Evolutionary conservation across 2,329 filamentous ascomycete species (phyloP), one percentile per base, ranked within the genome.

Genomic region (Fusarium sp.): DNA sequence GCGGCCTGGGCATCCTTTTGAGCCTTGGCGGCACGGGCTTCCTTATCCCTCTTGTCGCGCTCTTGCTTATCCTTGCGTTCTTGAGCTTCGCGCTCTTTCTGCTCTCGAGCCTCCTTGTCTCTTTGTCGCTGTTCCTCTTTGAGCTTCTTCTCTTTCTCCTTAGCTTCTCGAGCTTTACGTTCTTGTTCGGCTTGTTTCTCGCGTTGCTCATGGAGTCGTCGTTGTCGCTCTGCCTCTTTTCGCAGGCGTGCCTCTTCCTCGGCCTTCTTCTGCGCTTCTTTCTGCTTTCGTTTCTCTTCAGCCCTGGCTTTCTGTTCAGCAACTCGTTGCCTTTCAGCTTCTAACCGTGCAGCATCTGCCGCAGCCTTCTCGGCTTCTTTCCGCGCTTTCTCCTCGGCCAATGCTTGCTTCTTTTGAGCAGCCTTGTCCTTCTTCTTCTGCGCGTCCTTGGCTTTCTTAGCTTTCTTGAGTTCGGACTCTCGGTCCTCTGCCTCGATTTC

Each of bases 341-440:
- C 92, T 71, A 91, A 88, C 46, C 88, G 86, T 49, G 92, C 91
- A 43, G 91, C 91, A 79, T 97, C 94, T 79, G 97, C 93, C 5
- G 92, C 94, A 16, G 92, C 93, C 80, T 93, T 94, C 78, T 97
- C 94, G 8, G 94, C 94, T 46, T 98, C 95, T 74, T 90, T 92
- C 61, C 89, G 91, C 34, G 94, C 92, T 80, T 93, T 94, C 78
- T 98, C 94, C 78, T 98, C 95, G n/a, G 95, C 93, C 71, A 92
- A 90, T 5, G 90, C 91, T 78, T 94, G 91, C 81, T 95, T 97
- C 83, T 97, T 95, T 76, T 94, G 90, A 24, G 91, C 91, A 69
- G 94, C 94, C 84, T 95, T 97, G 76, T 97, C 94, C 81, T 97
- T 98, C 78, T 93, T 93, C 85, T 96, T 97, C 79, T 97, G 93